phyloP scores from a whole-genome alignment of 768 basidiomycete genomes.

The Boletus rubescentipes region DNA sequence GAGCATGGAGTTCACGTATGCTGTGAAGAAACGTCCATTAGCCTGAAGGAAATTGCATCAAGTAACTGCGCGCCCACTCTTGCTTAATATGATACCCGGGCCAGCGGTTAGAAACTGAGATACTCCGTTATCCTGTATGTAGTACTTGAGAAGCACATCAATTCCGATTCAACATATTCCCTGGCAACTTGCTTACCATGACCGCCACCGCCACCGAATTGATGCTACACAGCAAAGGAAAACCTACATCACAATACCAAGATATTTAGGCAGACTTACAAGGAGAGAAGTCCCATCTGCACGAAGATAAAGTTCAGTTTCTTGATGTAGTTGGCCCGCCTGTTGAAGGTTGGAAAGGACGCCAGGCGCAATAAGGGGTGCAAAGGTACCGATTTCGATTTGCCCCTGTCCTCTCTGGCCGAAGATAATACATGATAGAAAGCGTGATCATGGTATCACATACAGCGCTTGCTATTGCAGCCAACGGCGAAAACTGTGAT shows the following conservation, averaged over 20 bases:
- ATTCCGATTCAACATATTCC: not conserved
- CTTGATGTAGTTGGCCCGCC: conserved; percentile 13
- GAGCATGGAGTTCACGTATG: conserved; percentile 26
- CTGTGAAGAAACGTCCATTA: conserved; percentile 1
- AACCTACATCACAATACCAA: not conserved
- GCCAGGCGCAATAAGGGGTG: too few relatives aligned
- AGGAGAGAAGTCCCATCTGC: conserved; percentile 21
- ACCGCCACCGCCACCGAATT: conserved; percentile 7
- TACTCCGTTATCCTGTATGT: not conserved
- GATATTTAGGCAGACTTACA: conserved; percentile 6
- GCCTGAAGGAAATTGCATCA: not conserved
- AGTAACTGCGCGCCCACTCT: conserved; percentile 12
- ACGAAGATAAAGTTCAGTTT: conserved; percentile 14
- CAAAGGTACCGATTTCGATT: conserved; percentile 13
- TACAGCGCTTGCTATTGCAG: conserved; percentile 14
- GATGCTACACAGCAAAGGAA: conserved; percentile 1
- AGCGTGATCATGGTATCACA: conserved; percentile 23
- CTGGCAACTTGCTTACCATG: conserved; percentile 7
- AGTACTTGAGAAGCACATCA: conserved; percentile 15
- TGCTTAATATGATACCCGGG: conserved; percentile 14
- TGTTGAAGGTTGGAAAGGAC: not conserved
- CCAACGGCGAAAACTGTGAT: conserved; percentile 7
- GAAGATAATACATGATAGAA: conserved; percentile 17
- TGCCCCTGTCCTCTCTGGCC: conserved; percentile 6
- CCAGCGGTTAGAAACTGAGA: conserved; percentile 6